Percentiles rank a stretch among this genome's conserved stretches.
phyloP scores from a whole-genome alignment of 2,329 filamentous ascomycete species.

The Chrysoporthe puriensis region DNA sequence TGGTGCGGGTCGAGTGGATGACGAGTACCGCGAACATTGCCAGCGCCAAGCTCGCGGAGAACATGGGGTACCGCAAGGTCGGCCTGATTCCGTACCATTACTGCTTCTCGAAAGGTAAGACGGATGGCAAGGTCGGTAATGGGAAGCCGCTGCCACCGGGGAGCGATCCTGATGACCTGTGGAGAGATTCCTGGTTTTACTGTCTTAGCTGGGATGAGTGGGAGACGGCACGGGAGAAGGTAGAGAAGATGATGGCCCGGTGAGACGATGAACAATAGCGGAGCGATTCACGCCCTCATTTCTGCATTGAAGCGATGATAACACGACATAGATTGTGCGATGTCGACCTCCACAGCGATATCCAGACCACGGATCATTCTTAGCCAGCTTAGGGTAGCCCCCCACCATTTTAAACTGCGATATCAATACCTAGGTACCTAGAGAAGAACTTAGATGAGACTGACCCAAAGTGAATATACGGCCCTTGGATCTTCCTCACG shows the following conservation, averaged over 20 bases:
- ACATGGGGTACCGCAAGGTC: constrained; percentile 40
- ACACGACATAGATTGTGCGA: background rate
- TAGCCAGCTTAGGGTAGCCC: background rate
- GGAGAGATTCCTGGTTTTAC: constrained; percentile 35
- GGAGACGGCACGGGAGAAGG: constrained; percentile 30
- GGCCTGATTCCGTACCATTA: constrained; percentile 39
- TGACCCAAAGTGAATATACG: too few relatives aligned
- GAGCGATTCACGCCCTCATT: background rate
- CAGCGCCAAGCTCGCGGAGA: constrained; percentile 37
- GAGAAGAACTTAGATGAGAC: too few relatives aligned
- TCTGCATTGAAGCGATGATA: background rate
- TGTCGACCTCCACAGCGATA: background rate
- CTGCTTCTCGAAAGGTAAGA: constrained; percentile 33
- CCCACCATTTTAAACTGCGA: background rate
- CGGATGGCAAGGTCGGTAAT: constrained; percentile 34
- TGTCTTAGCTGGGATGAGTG: constrained; percentile 39
- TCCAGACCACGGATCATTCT: background rate
- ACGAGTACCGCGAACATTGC: constrained; percentile 34
- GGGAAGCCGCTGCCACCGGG: constrained; percentile 31
- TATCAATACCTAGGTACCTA: too few relatives aligned
- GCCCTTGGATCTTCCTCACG: too few relatives aligned
- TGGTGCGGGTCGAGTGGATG: constrained; percentile 41
- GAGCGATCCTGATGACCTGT: constrained; percentile 33
- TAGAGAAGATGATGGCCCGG: constrained; percentile 30
- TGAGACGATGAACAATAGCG: background rate